Percentiles rank a stretch among this genome's conserved stretches.
phyloP scores from a whole-genome alignment of 352 stramenopile species.

The Pythium aquatile region DNA sequence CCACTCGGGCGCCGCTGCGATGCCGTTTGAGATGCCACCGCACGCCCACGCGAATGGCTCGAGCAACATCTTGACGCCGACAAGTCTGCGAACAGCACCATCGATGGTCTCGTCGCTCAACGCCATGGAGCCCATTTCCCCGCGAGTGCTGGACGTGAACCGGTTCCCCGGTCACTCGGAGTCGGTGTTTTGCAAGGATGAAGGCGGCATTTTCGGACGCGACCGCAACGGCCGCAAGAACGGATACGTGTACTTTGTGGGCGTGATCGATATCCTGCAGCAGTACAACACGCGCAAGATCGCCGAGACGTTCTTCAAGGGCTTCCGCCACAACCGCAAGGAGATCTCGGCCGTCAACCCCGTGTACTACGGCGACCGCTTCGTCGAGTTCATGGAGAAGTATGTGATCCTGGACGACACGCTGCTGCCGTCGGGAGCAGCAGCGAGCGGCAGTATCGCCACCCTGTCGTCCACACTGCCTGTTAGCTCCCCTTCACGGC shows the following conservation, averaged over 20 bases:
- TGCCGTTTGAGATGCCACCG: conserved; percentile 10
- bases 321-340: conserved; percentile 78
- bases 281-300: conserved; percentile 93
- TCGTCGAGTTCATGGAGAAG: conserved; percentile 89
- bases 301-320: conserved; percentile 89
- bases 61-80: conserved; percentile 14
- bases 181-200: conserved; percentile 73
- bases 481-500: background rate
- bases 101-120: conserved; percentile 23
- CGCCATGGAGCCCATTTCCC: conserved; percentile 40
- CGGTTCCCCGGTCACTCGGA: conserved; percentile 45
- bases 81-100: conserved; percentile 16
- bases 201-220: conserved; percentile 69
- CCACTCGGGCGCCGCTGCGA: background rate
- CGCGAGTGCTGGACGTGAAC: conserved; percentile 47
- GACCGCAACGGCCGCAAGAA: conserved; percentile 65
- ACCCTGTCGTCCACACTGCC: background rate
- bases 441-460: background rate
- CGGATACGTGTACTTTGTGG: conserved; percentile 88
- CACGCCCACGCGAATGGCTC: conserved; percentile 12
- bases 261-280: conserved; percentile 94
- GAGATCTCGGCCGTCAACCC: conserved; percentile 88
- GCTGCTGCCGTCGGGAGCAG: conserved; percentile 15
- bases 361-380: conserved; percentile 87
- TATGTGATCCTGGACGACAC: conserved; percentile 69